These are phyloP conservation scores for Massospora cicadina DNA, from an alignment of 371 early-diverging fungal genomes.

Conservation along the genomic window DNA sequence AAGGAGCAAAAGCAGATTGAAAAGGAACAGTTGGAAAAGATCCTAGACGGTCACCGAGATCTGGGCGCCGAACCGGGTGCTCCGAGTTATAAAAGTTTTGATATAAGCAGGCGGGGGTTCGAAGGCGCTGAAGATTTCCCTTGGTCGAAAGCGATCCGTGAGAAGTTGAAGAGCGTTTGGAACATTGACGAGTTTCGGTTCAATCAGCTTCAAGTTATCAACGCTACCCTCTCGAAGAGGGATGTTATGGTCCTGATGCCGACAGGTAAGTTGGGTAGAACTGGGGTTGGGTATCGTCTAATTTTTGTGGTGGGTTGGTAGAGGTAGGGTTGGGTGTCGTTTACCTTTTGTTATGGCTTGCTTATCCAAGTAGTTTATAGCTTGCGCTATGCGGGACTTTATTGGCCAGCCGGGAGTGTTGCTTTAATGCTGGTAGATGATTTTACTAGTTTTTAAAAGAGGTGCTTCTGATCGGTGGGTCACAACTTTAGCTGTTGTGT, in stretches of 20 bases:
- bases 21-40: not conserved
- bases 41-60: not conserved
- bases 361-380: not conserved
- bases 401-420: not conserved
- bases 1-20: not conserved
- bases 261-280: conserved; percentile 33
- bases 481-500: not conserved
- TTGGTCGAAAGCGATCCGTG: not conserved
- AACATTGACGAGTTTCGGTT: conserved; percentile 30
- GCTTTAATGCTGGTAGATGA: not conserved
- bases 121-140: not conserved
- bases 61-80: not conserved
- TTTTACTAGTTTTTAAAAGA: not conserved
- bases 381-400: not conserved
- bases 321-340: not conserved
- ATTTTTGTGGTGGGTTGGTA: not conserved
- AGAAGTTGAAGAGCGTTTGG: not conserved
- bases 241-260: conserved; percentile 99
- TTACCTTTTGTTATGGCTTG: not conserved
- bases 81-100: not conserved
- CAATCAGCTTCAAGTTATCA: conserved; percentile 90
- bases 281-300: not conserved
- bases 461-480: not conserved
- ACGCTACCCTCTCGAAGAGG: conserved; percentile 64
- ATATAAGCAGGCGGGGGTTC: not conserved